These are phyloP conservation scores for Diutina scorzettiae DNA, from an alignment of 1,139 yeast genomes.

Conservation along the genomic window DNA sequence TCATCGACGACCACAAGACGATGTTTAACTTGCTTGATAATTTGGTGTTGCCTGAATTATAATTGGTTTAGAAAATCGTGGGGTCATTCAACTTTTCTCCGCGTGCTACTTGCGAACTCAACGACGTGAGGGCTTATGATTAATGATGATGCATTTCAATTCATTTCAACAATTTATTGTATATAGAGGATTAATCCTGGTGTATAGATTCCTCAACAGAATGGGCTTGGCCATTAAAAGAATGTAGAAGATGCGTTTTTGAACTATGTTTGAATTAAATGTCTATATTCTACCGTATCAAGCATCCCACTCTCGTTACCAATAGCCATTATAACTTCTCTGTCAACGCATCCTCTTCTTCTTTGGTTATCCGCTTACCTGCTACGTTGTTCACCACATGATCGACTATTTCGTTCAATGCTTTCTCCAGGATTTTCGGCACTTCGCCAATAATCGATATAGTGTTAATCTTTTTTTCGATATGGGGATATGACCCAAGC, in stretches of 20 bases:
- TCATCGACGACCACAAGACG: slow-evolving; percentile 35
- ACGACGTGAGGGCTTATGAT: not conserved
- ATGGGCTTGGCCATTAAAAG: too few species aligned
- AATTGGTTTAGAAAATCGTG: not conserved
- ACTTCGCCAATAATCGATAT: slow-evolving; percentile 58
- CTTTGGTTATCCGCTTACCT: slow-evolving; percentile 10
- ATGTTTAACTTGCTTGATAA: slow-evolving; percentile 25
- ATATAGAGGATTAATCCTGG: slow-evolving; percentile 3
- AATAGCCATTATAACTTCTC: too few species aligned
- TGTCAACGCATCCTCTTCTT: slow-evolving; percentile 10
- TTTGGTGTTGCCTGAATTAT: not conserved
- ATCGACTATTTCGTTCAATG: slow-evolving; percentile 33
- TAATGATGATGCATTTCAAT: slow-evolving; percentile 5
- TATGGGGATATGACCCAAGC: slow-evolving; percentile 79
- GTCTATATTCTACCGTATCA: too few species aligned
- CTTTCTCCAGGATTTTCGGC: slow-evolving; percentile 13
- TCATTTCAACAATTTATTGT: slow-evolving; percentile 6
- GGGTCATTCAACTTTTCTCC: slow-evolving; percentile 3
- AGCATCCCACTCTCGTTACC: too few species aligned
- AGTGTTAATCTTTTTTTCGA: slow-evolving; percentile 49
- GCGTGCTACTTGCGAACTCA: slow-evolving; percentile 1
- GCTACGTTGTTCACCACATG: slow-evolving; percentile 21
- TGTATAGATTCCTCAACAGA: slow-evolving; percentile 6
- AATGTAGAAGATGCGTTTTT: too few species aligned
- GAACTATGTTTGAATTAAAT: too few species aligned